Evolutionary conservation across 179 eudicot species (phyloP), one percentile per base, ranked within the genome.

Genomic region (Vitellaria paradoxa): DNA sequence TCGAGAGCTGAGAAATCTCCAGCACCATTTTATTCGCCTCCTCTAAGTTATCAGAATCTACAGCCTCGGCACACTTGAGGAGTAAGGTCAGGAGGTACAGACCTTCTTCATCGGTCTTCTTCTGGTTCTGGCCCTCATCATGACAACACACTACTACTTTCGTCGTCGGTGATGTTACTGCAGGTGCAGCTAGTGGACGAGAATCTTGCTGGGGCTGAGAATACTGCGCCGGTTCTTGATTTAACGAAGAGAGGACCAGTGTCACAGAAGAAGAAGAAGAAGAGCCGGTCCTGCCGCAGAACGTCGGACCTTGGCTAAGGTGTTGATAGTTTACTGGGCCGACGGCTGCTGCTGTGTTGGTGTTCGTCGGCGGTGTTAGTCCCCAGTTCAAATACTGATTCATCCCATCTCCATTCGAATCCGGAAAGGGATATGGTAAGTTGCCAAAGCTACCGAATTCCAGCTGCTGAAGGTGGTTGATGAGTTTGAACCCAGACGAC

Each of bases 51-150:
- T 89, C 92, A 0, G 84, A 85, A 0, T 95, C 83, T 6, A 92
- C 89, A 0, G 97, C 91, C 60, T 91, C 97, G 0, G 95, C 97
- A 42, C 93, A 91, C 40, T 91, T 93, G 21, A 92, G 85, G 37
- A 92, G 85, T 15, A 92, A 79, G 2, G 92, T 89, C 3, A 92
- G 85, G n/a, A 92, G 87, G 75, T 88, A 89, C 8, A 92, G 79
- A 0, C 97, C 97, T 76, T 92, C 85, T 65, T 92, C 91, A 74
- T 91, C 93, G 18, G 89, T 66, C 55, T 85, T 78, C 15, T 84
- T 80, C 67, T 85, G 89, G 37, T 30, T 30, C 9, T 84, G 37
- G 37, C 37, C 37, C 37, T 30, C 37, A 30, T 30, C 37, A 30
- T 30, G 37, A 30, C 37, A 30, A 30, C 37, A 30, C 37, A 30